These are phyloP conservation scores for Astrocystis sublimbata DNA, from an alignment of 495 filamentous ascomycete species.

Conservation along the genomic window DNA sequence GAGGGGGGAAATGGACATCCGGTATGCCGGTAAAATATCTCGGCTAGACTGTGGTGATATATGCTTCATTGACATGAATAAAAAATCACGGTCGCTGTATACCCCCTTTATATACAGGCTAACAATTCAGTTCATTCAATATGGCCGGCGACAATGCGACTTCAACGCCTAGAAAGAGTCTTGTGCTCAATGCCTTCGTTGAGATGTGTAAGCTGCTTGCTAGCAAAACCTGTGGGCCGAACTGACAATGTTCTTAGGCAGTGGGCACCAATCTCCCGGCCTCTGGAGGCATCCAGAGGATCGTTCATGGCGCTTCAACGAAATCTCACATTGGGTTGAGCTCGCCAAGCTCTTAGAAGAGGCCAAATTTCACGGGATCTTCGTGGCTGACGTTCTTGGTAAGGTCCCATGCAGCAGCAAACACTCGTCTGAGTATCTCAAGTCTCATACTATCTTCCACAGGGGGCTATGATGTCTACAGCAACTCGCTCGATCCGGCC, in stretches of 20 bases:
- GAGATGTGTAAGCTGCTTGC: constrained; percentile 46
- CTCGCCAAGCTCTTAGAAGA: constrained; percentile 58
- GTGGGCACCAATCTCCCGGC: constrained; percentile 63
- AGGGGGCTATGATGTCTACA: constrained; percentile 67
- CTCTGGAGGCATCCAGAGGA: constrained; percentile 61
- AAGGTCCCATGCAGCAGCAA: constrained; percentile 9
- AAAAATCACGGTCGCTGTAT: background rate
- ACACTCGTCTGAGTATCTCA: constrained; percentile 5
- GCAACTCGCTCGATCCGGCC: constrained; percentile 57
- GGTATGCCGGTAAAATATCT: background rate
- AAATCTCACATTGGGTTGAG: constrained; percentile 57
- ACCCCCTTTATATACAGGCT: background rate
- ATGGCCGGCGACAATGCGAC: constrained; percentile 4
- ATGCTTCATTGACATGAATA: background rate
- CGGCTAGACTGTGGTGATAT: background rate
- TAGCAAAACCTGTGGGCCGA: background rate
- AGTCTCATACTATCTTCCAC: background rate
- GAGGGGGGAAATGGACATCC: background rate
- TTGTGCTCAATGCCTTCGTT: constrained; percentile 67
- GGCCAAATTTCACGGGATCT: constrained; percentile 63
- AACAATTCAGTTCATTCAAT: constrained; percentile 5
- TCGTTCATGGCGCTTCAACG: constrained; percentile 54
- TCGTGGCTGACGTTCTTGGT: constrained; percentile 59
- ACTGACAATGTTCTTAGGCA: constrained; percentile 38
- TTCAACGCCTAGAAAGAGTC: constrained; percentile 51